Percentiles rank a stretch among this genome's conserved stretches.
Conservation (phyloP, 371 early-diverging fungal species). For the Dichotomocladium elegans region DNA sequence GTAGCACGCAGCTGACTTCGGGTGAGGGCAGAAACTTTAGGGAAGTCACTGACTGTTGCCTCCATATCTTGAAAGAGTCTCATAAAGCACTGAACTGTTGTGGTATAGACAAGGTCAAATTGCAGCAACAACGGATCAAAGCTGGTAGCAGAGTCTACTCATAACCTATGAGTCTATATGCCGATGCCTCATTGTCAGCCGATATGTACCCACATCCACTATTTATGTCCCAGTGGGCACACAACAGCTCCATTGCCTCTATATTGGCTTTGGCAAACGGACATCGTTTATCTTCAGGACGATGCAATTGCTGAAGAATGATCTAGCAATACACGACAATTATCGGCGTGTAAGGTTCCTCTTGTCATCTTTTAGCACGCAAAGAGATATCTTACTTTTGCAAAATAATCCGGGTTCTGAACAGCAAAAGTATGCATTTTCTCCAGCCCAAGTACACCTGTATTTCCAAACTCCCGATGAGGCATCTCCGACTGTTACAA, state of each 20-base stretch:
- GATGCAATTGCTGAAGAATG: slow-evolving; percentile 56
- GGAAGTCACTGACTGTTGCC: slow-evolving; percentile 55
- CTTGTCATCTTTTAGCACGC: too few species aligned
- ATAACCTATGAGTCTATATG: too few species aligned
- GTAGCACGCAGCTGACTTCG: slow-evolving; percentile 48
- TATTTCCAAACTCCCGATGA: slow-evolving; percentile 58
- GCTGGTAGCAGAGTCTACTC: slow-evolving; percentile 39
- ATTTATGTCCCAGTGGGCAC: slow-evolving; percentile 68
- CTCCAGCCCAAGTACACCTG: slow-evolving; percentile 65
- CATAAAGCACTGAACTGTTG: slow-evolving; percentile 53
- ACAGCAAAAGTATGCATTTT: slow-evolving; percentile 56
- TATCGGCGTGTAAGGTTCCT: too few species aligned
- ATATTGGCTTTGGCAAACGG: slow-evolving; percentile 64
- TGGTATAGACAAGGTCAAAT: slow-evolving; percentile 60
- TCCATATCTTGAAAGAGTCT: slow-evolving; percentile 68
- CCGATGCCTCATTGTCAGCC: background rate
- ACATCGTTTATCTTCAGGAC: slow-evolving; percentile 53
- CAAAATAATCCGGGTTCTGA: slow-evolving; percentile 39
- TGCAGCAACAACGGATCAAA: slow-evolving; percentile 62
- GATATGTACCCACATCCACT: slow-evolving; percentile 52
- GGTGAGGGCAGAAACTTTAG: slow-evolving; percentile 53
- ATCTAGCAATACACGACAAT: slow-evolving; percentile 23
- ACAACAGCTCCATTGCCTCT: slow-evolving; percentile 66
- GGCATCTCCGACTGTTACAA: slow-evolving; percentile 53
- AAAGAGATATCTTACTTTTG: too few species aligned